A percentile compares a stretch with the other conserved stretches of the same genome.
Evolutionary conservation across 305 asterid species (phyloP).

Genomic region (Salvia sclarea): DNA sequence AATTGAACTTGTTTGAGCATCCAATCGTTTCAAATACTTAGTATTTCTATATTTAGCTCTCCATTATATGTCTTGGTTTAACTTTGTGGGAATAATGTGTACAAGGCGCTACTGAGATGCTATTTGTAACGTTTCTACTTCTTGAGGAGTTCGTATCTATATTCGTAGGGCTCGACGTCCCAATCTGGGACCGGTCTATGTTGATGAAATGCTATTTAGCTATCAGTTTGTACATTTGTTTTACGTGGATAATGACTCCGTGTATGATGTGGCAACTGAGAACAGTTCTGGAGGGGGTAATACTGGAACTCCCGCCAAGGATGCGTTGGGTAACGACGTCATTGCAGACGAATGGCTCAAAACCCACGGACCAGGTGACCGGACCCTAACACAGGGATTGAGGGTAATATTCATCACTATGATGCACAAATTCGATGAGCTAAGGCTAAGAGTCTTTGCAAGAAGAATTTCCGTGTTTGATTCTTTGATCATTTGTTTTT

Average conservation of each 20-base stretch:
- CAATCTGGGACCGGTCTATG: neutral
- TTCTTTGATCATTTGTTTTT: constrained; percentile 26
- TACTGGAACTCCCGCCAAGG: constrained; percentile 74
- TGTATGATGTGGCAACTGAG: constrained; percentile 3
- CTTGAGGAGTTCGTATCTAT: neutral
- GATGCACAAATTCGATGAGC: neutral
- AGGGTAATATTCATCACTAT: constrained; percentile 46
- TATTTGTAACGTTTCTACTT: neutral
- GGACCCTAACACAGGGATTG: constrained; percentile 87
- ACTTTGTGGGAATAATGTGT: neutral
- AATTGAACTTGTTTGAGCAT: no score
- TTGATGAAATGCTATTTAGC: neutral
- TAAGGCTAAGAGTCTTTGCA: neutral
- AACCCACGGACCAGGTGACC: constrained; percentile 76
- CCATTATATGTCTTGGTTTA: neutral
- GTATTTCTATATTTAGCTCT: no score
- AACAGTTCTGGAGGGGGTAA: constrained; percentile 56
- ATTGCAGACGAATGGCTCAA: constrained; percentile 59
- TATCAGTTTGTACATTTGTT: neutral
- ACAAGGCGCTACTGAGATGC: no score
- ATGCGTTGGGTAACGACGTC: constrained; percentile 83
- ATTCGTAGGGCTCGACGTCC: neutral
- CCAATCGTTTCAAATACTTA: no score
- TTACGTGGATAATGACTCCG: neutral
- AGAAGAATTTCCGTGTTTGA: neutral